phyloP scores from a whole-genome alignment of 352 stramenopile species.

The Thalassiosira sp. region DNA sequence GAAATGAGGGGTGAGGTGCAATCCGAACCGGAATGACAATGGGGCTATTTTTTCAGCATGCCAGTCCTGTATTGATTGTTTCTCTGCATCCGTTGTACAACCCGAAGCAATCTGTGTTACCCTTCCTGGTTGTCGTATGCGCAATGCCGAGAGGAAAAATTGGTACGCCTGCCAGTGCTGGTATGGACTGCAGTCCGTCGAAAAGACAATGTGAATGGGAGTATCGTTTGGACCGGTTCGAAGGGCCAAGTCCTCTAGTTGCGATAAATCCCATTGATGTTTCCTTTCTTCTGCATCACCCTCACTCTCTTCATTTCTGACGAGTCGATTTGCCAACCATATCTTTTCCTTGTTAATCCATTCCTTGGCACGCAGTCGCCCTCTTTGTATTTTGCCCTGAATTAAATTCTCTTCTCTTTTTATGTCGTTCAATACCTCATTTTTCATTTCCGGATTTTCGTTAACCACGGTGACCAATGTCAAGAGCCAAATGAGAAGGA shows the following conservation, averaged over 20 bases:
- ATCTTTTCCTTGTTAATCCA: neutral
- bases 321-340: neutral
- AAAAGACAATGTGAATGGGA: slow-evolving; percentile 80
- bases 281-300: too few species aligned
- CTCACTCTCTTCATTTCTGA: too few species aligned
- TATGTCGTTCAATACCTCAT: slow-evolving; percentile 9
- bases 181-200: slow-evolving; percentile 80
- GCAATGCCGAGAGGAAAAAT: slow-evolving; percentile 79
- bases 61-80: slow-evolving; percentile 22
- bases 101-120: slow-evolving; percentile 83
- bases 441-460: slow-evolving; percentile 12
- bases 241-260: slow-evolving; percentile 12
- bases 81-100: slow-evolving; percentile 63
- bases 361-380: slow-evolving; percentile 16
- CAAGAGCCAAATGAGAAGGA: slow-evolving; percentile 5
- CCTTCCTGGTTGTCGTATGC: slow-evolving; percentile 71
- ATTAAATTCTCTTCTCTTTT: slow-evolving; percentile 3
- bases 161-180: slow-evolving; percentile 86
- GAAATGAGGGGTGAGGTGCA: slow-evolving; percentile 84
- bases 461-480: neutral
- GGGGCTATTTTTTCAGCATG: slow-evolving; percentile 51
- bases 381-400: slow-evolving; percentile 1
- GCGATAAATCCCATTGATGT: slow-evolving; percentile 17
- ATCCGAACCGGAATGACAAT: slow-evolving; percentile 66
- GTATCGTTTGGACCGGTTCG: slow-evolving; percentile 8